phyloP scores from a whole-genome alignment of 2,329 filamentous ascomycete genomes.

The Furcasterigmium sp. region DNA sequence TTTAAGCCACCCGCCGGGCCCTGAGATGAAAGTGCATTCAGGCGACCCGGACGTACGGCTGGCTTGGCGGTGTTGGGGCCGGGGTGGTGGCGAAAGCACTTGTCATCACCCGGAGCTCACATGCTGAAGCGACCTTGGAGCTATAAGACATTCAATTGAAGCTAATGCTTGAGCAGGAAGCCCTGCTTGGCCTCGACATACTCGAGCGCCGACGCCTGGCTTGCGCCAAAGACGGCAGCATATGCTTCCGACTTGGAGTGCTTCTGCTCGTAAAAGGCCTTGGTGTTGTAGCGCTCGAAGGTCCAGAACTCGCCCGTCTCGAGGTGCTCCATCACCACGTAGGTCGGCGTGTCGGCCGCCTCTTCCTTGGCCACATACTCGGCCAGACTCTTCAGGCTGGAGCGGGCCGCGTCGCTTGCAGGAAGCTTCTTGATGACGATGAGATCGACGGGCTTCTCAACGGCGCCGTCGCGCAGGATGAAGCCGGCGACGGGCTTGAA shows the following conservation, averaged over 20 bases:
- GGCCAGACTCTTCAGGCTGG: neutral
- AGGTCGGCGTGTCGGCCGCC: neutral
- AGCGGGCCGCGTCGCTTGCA: neutral
- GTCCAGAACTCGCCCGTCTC: neutral
- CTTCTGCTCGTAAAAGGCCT: neutral
- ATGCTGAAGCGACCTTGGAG: too few relatives aligned
- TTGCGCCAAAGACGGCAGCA: neutral
- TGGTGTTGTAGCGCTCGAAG: neutral
- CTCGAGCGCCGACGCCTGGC: neutral
- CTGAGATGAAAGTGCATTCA: neutral
- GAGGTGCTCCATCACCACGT: neutral
- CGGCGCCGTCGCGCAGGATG: neutral
- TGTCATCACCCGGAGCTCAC: too few relatives aligned
- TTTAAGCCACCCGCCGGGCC: neutral
- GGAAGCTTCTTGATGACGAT: neutral
- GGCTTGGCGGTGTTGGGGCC: too few relatives aligned
- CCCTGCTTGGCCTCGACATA: neutral
- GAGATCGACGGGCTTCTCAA: neutral
- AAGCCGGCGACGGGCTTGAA: slow-evolving; percentile 1
- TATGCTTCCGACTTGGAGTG: neutral
- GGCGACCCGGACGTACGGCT: neutral
- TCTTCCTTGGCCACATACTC: neutral
- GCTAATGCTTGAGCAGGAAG: neutral
- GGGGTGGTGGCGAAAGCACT: too few relatives aligned
- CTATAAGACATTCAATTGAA: too few relatives aligned